Evolutionary conservation across 2,329 filamentous ascomycete genomes (phyloP).

Genomic region (Diplodia sapinea): DNA sequence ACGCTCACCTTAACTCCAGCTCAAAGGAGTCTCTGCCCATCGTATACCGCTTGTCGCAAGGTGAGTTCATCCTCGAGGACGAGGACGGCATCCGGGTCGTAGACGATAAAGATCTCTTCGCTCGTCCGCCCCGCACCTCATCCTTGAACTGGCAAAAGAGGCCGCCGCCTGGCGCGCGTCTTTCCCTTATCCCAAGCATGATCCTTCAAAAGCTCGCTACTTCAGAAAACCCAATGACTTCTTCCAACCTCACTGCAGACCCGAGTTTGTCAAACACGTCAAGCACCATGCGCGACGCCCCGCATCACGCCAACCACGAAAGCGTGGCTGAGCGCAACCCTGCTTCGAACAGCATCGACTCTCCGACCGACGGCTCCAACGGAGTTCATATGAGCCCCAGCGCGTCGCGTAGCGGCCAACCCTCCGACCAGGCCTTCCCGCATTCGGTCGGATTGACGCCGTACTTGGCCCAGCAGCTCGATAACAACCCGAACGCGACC

Average conservation of each 20-base stretch:
- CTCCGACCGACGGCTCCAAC: background rate
- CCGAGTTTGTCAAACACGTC: background rate
- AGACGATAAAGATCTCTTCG: background rate
- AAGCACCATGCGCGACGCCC: conserved; percentile 5
- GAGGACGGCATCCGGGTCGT: background rate
- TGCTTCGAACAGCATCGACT: background rate
- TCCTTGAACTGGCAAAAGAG: conserved; percentile 20
- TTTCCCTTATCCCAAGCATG: conserved; percentile 1
- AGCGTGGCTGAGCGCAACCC: background rate
- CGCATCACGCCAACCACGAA: background rate
- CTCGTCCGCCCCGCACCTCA: background rate
- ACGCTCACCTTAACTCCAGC: background rate
- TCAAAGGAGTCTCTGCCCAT: conserved; percentile 6
- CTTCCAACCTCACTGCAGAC: background rate
- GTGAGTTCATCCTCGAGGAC: background rate
- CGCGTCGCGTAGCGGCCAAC: background rate
- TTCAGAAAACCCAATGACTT: conserved; percentile 14
- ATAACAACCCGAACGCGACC: background rate
- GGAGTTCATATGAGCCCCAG: background rate
- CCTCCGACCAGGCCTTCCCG: background rate
- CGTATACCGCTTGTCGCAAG: conserved; percentile 5
- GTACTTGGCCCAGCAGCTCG: conserved; percentile 27
- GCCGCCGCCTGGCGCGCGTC: conserved; percentile 9
- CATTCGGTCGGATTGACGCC: conserved; percentile 29
- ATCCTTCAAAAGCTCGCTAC: background rate